Evolutionary conservation across 2,329 filamentous ascomycete genomes (phyloP), one percentile per base, ranked within the genome.

Genomic region (Rugonectria rugulosa): DNA sequence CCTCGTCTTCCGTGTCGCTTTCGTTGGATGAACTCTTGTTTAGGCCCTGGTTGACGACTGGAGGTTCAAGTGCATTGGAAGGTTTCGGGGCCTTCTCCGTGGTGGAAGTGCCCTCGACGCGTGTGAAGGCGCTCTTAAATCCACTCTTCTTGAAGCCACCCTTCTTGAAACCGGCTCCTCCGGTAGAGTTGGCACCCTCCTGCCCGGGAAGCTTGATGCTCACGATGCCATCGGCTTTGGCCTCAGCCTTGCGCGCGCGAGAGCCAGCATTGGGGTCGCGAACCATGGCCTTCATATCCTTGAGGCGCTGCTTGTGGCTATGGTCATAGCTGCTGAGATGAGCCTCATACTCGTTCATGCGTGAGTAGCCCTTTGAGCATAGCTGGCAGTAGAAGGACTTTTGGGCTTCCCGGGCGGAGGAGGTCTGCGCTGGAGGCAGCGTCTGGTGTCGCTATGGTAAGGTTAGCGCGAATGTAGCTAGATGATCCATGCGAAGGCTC

Each of bases 291-390:
- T 92, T 92, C 90, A 94, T 92, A 68, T 95, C 90, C 74, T 91
- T 91, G 55, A 93, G 84, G 44, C 91, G 89, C 77, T 96, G 92
- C 73, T 92, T 93, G 75, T 99, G 95, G 66, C 91, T 90, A 76
- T 99, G 95, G 71, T 98, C 95, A 75, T 98, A 98, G 68, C 90
- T 95, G 61, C 88, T 88, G 53, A 97, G 90, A 73, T 99, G 95
- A 7, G 93, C 89, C 75, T 98, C 94, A 73, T 96, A 97, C 73
- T 98, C 94, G 71, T 96, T 94, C 82, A 96, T 94, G 52, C 95
- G 92, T 2, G 88, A 87, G 76, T 98, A 99, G 67, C 93, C 94
- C 77, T 98, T 98, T 61, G 89, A 87, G 79, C 95, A 98, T 50
- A 98, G 85, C 34, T 88, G 85, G 79, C 88, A 96, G 77, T 90